phyloP scores from a whole-genome alignment of 2,329 filamentous ascomycete species.

The Pyrenochaeta sp. region DNA sequence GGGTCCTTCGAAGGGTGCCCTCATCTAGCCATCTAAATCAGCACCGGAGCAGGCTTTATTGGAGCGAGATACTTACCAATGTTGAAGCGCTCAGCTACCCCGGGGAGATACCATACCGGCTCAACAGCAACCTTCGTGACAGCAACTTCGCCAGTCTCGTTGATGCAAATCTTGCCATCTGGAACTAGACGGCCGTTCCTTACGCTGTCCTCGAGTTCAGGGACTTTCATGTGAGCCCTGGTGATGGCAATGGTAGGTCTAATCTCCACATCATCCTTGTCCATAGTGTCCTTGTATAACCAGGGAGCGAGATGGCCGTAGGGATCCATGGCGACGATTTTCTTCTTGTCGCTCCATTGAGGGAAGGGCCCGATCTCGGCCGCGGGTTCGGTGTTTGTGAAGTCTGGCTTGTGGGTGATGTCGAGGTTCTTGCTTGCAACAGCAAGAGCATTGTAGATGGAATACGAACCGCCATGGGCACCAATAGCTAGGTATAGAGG shows the following conservation, averaged over 20 bases:
- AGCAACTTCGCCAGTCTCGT: constrained; percentile 82
- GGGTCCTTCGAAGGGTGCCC: constrained; percentile 79
- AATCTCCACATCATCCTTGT: constrained; percentile 82
- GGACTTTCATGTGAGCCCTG: constrained; percentile 94
- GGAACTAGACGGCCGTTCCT: constrained; percentile 74
- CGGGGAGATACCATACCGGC: constrained; percentile 70
- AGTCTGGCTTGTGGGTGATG: constrained; percentile 78
- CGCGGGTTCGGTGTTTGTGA: constrained; percentile 91
- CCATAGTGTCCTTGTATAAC: constrained; percentile 80
- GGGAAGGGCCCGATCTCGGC: constrained; percentile 86
- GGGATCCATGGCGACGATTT: constrained; percentile 98
- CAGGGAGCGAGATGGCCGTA: constrained; percentile 86
- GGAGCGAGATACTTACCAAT: constrained; percentile 66
- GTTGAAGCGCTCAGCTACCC: constrained; percentile 86
- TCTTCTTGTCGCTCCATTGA: constrained; percentile 87
- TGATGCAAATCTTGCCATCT: constrained; percentile 91
- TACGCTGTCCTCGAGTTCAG: constrained; percentile 91
- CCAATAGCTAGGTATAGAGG: constrained; percentile 64
- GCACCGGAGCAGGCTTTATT: neutral
- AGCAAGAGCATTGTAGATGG: constrained; percentile 92
- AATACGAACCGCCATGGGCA: constrained; percentile 88
- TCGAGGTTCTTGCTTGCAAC: constrained; percentile 90
- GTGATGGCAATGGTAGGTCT: constrained; percentile 91
- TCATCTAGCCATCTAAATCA: constrained; percentile 67
- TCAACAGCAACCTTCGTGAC: constrained; percentile 98